These are phyloP conservation scores for Phoma sp. DNA, from an alignment of 2,329 filamentous ascomycete genomes.

Conservation along the genomic window DNA sequence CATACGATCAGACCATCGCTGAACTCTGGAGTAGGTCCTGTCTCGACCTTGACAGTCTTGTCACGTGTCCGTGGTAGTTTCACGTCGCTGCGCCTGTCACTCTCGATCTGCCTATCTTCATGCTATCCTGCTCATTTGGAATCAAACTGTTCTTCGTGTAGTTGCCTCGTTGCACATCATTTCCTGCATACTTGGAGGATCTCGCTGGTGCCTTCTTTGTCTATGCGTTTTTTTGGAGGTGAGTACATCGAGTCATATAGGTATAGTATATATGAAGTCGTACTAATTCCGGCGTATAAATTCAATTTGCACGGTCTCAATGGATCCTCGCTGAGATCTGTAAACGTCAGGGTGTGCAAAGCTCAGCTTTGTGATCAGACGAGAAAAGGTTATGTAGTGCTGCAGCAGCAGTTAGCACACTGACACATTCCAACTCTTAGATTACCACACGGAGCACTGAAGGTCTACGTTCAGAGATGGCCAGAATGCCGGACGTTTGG, in stretches of 20 bases:
- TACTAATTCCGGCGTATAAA: conserved; percentile 46
- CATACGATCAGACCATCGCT: not conserved
- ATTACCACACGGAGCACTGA: not conserved
- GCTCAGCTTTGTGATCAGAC: conserved; percentile 10
- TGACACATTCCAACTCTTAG: conserved; percentile 61
- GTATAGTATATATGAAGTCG: not conserved
- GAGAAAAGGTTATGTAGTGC: conserved; percentile 8
- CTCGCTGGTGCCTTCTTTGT: not conserved
- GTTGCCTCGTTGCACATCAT: not conserved
- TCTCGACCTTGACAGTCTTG: not conserved
- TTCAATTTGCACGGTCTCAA: conserved; percentile 11
- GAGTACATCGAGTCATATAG: not conserved
- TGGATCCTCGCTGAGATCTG: not conserved
- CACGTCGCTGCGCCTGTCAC: not conserved
- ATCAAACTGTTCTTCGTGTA: not conserved
- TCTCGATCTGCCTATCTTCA: not conserved
- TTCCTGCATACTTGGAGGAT: not conserved
- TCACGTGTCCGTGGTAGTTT: not conserved
- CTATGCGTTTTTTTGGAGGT: not conserved
- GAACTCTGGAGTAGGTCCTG: too few relatives aligned
- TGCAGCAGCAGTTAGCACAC: conserved; percentile 50
- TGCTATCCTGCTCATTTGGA: not conserved
- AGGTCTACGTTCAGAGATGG: too few relatives aligned
- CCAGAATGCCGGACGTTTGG: too few relatives aligned
- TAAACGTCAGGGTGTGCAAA: conserved; percentile 9